Evolutionary conservation across 805 yeast genomes (phyloP), one percentile per base, ranked within the genome.

Genomic region (Yamadazyma sp.): DNA sequence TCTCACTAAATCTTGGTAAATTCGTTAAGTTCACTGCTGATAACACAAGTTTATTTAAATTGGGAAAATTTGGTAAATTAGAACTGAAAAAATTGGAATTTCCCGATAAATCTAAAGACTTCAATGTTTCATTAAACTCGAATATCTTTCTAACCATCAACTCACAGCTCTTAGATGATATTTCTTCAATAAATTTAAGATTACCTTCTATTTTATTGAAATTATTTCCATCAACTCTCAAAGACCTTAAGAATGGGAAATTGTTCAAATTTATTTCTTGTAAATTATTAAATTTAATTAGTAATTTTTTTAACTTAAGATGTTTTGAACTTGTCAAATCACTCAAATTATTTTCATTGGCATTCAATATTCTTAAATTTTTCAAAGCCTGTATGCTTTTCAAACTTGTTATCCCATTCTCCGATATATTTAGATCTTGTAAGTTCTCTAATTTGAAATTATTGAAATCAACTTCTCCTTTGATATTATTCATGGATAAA

Each of bases 211-310:
- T 34, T 2, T 62, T 18, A 0, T 41, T 29, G 10, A 71, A 40
- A 5, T 48, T 40, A 39, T 71, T 72, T 4, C 76, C 70, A 45
- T 75, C 80, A 11, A 72, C 47, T 26, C 73, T 55, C 24, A 76
- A 49, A 4, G 62, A 65, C 30, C 75, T 55, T 41, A 76, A 56
- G 21, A 42, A 51, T 0, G 74, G 71, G 35, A 58, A 65, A 7
- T 42, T 27, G 1, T 43, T 43, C 12, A 72, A 42, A 33, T 66
- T 58, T 15, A 74, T 45, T 2, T 31, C 25, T 14, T 40, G 41
- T 21, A 74, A 43, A 6, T 53, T 45, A 44, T 73, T 73, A 42
- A 57, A 55, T 35, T 63, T 66, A 16, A 73, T 25, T 11, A 55
- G 38, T 27, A 69, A 43, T 43, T 65, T 67, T 45, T 65, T 71